Percentiles rank a stretch among this genome's conserved stretches.
phyloP scores from a whole-genome alignment of 441 rosid species.

The Arabidopsis hybrid region DNA sequence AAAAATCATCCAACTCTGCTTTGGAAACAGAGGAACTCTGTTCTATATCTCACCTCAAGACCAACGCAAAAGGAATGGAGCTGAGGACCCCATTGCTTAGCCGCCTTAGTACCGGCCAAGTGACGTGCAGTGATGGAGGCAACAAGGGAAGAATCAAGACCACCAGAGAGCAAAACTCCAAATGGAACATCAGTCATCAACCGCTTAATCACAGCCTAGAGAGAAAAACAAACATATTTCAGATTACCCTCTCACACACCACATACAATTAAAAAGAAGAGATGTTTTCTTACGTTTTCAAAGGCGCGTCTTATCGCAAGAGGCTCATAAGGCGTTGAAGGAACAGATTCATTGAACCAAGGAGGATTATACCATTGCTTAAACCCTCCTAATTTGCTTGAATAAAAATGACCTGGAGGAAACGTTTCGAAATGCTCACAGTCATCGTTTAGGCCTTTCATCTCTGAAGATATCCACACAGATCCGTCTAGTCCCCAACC shows the following conservation, averaged over 20 bases:
- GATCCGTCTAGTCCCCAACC: conserved; percentile 97
- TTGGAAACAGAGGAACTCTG: conserved; percentile 19
- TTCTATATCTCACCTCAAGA: conserved; percentile 63
- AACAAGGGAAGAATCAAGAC: conserved; percentile 88
- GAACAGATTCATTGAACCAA: conserved; percentile 76
- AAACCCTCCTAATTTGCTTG: conserved; percentile 74
- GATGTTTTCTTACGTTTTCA: conserved; percentile 60
- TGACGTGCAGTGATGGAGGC: conserved; percentile 83
- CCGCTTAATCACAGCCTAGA: conserved; percentile 83
- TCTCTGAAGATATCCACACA: conserved; percentile 80
- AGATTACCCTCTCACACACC: not conserved
- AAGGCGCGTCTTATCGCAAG: conserved; percentile 70
- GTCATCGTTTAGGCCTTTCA: conserved; percentile 83
- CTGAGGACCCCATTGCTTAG: conserved; percentile 79
- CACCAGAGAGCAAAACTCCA: conserved; percentile 90
- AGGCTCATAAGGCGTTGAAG: conserved; percentile 77
- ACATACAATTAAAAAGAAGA: not conserved
- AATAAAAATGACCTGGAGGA: conserved; percentile 89
- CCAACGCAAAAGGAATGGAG: conserved; percentile 94
- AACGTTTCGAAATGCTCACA: conserved; percentile 87
- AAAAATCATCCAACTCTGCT: not conserved
- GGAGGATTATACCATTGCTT: conserved; percentile 89
- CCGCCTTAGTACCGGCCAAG: conserved; percentile 69
- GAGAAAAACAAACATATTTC: conserved; percentile 10
- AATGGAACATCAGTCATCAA: conserved; percentile 94